Evolutionary conservation across 768 basidiomycete genomes (phyloP).

Genomic region (Podaxis sp.): DNA sequence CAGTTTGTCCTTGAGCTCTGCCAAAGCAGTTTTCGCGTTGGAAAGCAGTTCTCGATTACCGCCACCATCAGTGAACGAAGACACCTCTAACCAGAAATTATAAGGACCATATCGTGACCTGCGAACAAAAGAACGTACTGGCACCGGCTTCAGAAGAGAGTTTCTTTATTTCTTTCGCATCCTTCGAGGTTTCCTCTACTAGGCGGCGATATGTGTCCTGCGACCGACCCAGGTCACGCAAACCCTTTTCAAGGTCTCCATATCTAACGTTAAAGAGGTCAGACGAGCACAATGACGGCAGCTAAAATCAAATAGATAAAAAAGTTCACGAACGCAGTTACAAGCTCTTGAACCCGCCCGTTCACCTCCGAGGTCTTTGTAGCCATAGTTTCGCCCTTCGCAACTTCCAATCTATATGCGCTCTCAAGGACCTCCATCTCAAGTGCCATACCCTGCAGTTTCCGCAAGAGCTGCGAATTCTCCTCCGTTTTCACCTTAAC

Average conservation of each 20-base stretch:
- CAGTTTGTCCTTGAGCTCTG: conserved; percentile 10
- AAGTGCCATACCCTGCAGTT: neutral
- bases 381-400: neutral
- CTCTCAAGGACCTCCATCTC: neutral
- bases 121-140: neutral
- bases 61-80: neutral
- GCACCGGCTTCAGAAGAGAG: neutral
- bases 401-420: conserved; percentile 5
- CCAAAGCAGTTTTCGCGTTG: neutral
- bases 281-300: neutral
- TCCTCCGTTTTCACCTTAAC: conserved; percentile 3
- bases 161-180: neutral
- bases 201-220: neutral
- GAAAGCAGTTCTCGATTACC: neutral
- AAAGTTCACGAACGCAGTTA: neutral
- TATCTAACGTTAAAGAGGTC: neutral
- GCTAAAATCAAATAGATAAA: neutral
- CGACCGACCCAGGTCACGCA: neutral
- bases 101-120: neutral
- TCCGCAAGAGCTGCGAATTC: neutral
- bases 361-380: neutral
- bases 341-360: conserved; percentile 1
- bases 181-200: neutral
- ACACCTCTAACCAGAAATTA: neutral
- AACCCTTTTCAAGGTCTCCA: neutral